A percentile compares a stretch with the other conserved stretches of the same genome.
Evolutionary conservation across 148 eudicot genomes (phyloP).

Genomic region (Drosera capensis): DNA sequence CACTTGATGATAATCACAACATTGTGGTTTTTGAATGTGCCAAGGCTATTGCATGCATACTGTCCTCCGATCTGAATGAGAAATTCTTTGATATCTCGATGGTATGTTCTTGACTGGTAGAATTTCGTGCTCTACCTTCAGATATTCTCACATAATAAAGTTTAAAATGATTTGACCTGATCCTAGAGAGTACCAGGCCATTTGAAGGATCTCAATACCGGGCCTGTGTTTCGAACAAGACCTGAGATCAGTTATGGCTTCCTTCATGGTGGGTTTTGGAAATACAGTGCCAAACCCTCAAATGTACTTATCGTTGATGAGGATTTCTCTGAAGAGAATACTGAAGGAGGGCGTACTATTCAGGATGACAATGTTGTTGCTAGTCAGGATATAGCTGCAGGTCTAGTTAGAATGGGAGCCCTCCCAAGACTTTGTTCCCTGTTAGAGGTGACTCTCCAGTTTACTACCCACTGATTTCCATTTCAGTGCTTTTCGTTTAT

Average conservation of each 20-base stretch:
- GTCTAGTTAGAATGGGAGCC: conserved; percentile 84
- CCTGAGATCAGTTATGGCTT: conserved; percentile 65
- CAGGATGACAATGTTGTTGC: conserved; percentile 76
- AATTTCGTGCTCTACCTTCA: neutral
- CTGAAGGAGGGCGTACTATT: conserved; percentile 65
- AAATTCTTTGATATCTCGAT: conserved; percentile 39
- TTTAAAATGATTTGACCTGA: conserved; percentile 1
- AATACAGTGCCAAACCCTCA: conserved; percentile 73
- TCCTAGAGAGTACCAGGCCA: conserved; percentile 40
- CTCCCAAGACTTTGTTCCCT: conserved; percentile 63
- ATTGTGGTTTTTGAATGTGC: conserved; percentile 79
- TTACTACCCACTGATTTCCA: too few species aligned
- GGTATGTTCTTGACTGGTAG: conserved; percentile 25
- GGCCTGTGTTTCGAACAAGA: conserved; percentile 82
- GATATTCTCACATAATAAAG: neutral
- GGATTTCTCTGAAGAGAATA: conserved; percentile 18
- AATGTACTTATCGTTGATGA: conserved; percentile 36
- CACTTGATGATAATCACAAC: conserved; percentile 80
- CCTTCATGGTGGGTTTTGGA: conserved; percentile 91
- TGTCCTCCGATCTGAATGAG: conserved; percentile 65
- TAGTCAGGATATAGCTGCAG: conserved; percentile 81
- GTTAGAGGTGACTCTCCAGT: conserved; percentile 68
- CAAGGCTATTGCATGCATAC: conserved; percentile 50
- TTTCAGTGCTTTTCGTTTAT: too few species aligned
- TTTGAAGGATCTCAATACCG: conserved; percentile 42